phyloP scores from a whole-genome alignment of 2,329 filamentous ascomycete genomes.

The Fusarium sp. region DNA sequence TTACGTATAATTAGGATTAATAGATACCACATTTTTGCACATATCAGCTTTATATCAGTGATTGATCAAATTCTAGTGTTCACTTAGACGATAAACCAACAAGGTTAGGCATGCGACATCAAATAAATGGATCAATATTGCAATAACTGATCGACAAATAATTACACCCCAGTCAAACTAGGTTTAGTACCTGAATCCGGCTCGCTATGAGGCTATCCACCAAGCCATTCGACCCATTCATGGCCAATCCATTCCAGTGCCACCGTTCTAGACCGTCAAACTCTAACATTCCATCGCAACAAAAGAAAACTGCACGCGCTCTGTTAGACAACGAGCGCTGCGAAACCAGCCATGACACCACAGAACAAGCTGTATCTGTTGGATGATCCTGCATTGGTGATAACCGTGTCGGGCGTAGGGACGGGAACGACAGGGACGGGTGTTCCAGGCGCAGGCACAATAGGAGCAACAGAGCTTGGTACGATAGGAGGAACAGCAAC shows the following conservation, averaged over 20 bases:
- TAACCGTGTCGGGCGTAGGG: conserved; percentile 25
- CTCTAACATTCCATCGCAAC: neutral
- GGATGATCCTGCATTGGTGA: conserved; percentile 33
- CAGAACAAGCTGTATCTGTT: conserved; percentile 36
- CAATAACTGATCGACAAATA: conserved; percentile 11
- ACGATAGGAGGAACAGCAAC: conserved; percentile 3
- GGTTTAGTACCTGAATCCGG: neutral
- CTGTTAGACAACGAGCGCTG: conserved; percentile 37
- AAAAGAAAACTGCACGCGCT: neutral
- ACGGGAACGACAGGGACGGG: conserved; percentile 2
- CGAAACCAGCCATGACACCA: conserved; percentile 41
- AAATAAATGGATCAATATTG: neutral
- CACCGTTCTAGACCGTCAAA: neutral
- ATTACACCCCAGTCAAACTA: conserved; percentile 22
- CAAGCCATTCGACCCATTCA: conserved; percentile 1
- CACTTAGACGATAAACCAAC: too few species aligned
- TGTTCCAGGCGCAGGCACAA: conserved; percentile 19
- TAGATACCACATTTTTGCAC: conserved; percentile 30
- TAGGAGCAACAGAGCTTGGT: neutral
- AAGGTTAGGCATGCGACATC: neutral
- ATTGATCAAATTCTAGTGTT: neutral
- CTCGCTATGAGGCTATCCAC: neutral
- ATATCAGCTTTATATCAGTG: accelerated
- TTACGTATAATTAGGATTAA: conserved; percentile 15
- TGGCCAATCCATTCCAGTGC: neutral